A percentile compares a stretch with the other conserved stretches of the same genome.
Evolutionary conservation across 225 moss, liverwort and hornwort genomes (phyloP).

Genomic region (Bryum argenteum): DNA sequence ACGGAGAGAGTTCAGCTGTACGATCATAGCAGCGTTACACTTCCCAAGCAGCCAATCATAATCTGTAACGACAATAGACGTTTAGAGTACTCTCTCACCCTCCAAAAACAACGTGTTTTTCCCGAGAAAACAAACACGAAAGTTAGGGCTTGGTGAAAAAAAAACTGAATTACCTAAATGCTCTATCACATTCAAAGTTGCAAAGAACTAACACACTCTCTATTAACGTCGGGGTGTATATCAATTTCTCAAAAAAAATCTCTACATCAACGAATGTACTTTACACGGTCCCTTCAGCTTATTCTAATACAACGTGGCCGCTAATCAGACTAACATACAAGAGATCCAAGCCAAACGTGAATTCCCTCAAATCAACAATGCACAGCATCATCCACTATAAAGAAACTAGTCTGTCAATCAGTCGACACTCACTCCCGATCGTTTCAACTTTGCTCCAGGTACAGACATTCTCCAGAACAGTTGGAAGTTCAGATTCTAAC

Average conservation of each 20-base stretch:
- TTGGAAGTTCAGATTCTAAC: not conserved
- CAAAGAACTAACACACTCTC: not conserved
- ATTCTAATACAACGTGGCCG: not conserved
- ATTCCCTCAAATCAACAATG: not conserved
- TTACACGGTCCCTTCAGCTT: not conserved
- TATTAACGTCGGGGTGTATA: not conserved
- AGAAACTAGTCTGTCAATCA: not conserved
- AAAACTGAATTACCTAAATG: not conserved
- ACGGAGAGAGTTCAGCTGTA: constrained; percentile 4
- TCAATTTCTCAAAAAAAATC: constrained; percentile 7
- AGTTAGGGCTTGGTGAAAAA: constrained; percentile 10
- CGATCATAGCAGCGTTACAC: constrained; percentile 15
- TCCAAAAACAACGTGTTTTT: not conserved
- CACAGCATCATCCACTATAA: not conserved
- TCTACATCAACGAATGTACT: not conserved
- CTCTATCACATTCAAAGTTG: not conserved
- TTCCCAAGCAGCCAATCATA: constrained; percentile 6
- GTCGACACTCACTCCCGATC: not conserved
- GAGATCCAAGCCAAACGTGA: not conserved
- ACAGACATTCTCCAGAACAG: not conserved
- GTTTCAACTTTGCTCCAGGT: not conserved
- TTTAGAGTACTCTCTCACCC: not conserved
- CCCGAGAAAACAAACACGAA: constrained; percentile 3
- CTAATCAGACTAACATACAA: not conserved
- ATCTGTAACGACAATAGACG: not conserved